Conservation (phyloP, 2,329 filamentous ascomycete genomes). For the Calonectria pseudoturangicola region DNA sequence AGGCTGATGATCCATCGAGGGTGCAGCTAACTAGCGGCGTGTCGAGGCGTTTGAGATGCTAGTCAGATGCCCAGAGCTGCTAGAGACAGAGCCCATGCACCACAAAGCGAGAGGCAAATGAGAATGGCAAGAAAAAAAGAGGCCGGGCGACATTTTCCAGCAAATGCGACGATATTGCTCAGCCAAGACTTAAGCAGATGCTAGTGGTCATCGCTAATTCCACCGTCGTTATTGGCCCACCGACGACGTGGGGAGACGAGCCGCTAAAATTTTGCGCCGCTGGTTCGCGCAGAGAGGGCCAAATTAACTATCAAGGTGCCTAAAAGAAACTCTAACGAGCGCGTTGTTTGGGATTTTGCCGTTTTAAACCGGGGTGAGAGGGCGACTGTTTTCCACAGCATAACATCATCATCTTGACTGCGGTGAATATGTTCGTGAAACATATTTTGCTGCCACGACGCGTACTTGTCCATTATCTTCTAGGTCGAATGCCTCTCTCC, state of each 20-base stretch:
- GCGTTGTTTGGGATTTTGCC: background rate
- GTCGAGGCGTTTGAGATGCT: background rate
- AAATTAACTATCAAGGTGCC: conserved; percentile 15
- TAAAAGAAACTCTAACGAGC: background rate
- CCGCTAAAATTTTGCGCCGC: conserved; percentile 11
- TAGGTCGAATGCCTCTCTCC: background rate
- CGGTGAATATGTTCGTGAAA: too few relatives aligned
- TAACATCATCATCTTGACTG: too few relatives aligned
- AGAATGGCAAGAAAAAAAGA: background rate
- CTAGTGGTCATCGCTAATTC: conserved; percentile 9
- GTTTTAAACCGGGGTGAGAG: too few relatives aligned
- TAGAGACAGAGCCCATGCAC: background rate
- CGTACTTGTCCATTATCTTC: background rate
- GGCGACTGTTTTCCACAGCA: too few relatives aligned
- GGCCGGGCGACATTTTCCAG: conserved; percentile 10
- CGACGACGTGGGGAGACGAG: background rate
- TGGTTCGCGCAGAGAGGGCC: background rate
- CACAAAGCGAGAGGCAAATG: background rate
- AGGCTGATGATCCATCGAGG: background rate
- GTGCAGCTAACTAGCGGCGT: background rate
- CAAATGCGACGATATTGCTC: background rate
- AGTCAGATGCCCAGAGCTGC: background rate
- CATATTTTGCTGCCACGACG: background rate
- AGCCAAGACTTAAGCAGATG: background rate
- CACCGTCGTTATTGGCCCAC: background rate